Conservation (phyloP, 805 yeast species). For the Barnettozyma populi region DNA sequence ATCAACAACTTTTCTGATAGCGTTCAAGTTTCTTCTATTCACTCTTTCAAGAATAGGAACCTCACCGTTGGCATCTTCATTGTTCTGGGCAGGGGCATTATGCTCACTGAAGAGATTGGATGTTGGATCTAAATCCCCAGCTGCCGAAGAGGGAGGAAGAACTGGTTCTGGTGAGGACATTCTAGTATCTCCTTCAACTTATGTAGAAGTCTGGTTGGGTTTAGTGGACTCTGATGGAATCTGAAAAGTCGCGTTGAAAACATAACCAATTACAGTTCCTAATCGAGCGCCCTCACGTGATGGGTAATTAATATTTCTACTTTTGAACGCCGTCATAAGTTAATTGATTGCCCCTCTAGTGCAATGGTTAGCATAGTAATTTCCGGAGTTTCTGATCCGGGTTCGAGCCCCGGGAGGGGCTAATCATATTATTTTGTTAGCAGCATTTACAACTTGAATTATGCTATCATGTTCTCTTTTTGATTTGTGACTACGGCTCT, state of each 20-base stretch:
- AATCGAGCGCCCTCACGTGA: constrained; percentile 10
- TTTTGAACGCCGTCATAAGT: background rate
- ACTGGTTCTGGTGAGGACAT: constrained; percentile 19
- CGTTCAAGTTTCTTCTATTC: constrained; percentile 53
- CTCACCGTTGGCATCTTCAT: constrained; percentile 9
- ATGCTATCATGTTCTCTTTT: too few species aligned
- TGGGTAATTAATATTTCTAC: background rate
- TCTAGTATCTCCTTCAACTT: background rate
- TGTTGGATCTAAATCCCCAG: constrained; percentile 14
- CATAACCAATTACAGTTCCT: constrained; percentile 16
- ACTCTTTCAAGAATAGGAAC: constrained; percentile 25
- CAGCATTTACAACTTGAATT: background rate
- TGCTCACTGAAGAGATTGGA: constrained; percentile 22
- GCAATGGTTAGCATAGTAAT: constrained; percentile 48
- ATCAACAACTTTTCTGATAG: constrained; percentile 83
- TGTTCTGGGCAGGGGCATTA: background rate
- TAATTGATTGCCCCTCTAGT: constrained; percentile 39
- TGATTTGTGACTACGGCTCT: too few species aligned
- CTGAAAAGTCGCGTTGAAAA: background rate
- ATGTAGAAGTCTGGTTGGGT: background rate
- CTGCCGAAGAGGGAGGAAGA: constrained; percentile 21
- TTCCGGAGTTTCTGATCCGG: constrained; percentile 52
- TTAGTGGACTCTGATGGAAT: background rate
- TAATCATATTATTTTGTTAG: constrained; percentile 10
- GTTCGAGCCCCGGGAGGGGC: constrained; percentile 53